phyloP scores from a whole-genome alignment of 805 yeast genomes.

The Candida ipomoeae region DNA sequence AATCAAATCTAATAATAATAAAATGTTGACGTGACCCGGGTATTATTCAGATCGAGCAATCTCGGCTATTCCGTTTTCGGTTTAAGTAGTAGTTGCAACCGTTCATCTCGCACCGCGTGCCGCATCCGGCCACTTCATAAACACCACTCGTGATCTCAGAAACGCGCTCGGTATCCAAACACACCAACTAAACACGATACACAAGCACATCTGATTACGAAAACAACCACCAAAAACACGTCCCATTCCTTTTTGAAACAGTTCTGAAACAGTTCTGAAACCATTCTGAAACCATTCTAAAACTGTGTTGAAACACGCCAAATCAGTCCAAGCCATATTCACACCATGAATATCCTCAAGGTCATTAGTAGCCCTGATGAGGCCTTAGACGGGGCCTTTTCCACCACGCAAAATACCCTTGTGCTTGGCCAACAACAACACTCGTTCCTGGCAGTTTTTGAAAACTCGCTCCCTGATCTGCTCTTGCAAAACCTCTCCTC shows the following conservation, averaged over 20 bases:
- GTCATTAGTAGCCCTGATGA: neutral
- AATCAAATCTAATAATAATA: too few species aligned
- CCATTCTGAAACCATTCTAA: too few species aligned
- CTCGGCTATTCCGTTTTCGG: neutral
- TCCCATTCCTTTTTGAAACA: neutral
- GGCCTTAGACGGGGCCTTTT: neutral
- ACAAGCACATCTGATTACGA: neutral
- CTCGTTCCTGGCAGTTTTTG: conserved; percentile 8
- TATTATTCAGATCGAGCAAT: too few species aligned
- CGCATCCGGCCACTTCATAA: neutral
- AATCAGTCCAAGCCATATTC: neutral
- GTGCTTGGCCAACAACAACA: conserved; percentile 5
- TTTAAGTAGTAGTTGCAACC: neutral
- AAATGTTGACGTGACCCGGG: too few species aligned
- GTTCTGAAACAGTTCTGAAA: neutral
- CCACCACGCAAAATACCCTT: conserved; percentile 2
- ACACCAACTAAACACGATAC: neutral
- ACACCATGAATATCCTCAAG: neutral
- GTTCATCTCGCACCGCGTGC: neutral
- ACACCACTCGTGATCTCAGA: neutral
- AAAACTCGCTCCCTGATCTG: conserved; percentile 11
- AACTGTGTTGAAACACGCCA: neutral
- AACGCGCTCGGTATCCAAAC: neutral
- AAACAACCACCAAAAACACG: too few species aligned
- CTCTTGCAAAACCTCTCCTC: neutral